Conservation (phyloP, 1,284 basidiomycete species). For the Cryptococcus hybrid region DNA sequence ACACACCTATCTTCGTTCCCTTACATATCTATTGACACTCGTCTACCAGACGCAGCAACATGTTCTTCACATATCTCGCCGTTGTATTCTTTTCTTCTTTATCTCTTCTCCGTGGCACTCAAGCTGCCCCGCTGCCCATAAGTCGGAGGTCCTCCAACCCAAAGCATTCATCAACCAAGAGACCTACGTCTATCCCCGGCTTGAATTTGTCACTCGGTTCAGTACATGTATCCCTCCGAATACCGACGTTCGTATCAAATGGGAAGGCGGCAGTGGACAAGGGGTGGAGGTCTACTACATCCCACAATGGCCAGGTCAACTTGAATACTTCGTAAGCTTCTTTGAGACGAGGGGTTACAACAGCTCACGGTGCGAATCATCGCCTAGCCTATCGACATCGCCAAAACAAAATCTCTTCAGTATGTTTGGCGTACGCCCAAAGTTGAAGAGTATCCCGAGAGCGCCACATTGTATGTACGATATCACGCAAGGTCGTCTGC, state of each 20-base stretch:
- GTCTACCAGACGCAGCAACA: no score
- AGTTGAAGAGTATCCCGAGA: slow-evolving; percentile 17
- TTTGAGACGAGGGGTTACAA: background rate
- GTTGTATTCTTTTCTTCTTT: no score
- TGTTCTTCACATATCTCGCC: no score
- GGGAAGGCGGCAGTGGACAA: slow-evolving; percentile 28
- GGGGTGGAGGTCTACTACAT: slow-evolving; percentile 35
- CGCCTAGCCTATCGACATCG: slow-evolving; percentile 12
- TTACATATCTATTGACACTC: no score
- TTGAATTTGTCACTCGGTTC: slow-evolving; percentile 11
- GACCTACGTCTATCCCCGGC: slow-evolving; percentile 7
- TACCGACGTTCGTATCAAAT: slow-evolving; percentile 16
- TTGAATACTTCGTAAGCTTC: slow-evolving; percentile 23
- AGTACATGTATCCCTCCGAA: slow-evolving; percentile 17
- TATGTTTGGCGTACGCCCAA: slow-evolving; percentile 26
- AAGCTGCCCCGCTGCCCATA: slow-evolving; percentile 1
- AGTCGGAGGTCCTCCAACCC: slow-evolving; percentile 1
- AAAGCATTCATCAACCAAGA: slow-evolving; percentile 8
- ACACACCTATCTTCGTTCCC: no score
- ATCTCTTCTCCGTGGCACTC: no score
- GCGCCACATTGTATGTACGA: slow-evolving; percentile 24
- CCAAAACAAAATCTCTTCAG: slow-evolving; percentile 11
- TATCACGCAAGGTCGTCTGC: no score
- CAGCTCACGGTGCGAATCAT: background rate
- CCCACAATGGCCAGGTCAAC: slow-evolving; percentile 30